Percentiles rank a stretch among this genome's conserved stretches.
These are phyloP conservation scores for Penicillium mononematosum DNA, from an alignment of 495 filamentous ascomycete species.

Conservation along the genomic window DNA sequence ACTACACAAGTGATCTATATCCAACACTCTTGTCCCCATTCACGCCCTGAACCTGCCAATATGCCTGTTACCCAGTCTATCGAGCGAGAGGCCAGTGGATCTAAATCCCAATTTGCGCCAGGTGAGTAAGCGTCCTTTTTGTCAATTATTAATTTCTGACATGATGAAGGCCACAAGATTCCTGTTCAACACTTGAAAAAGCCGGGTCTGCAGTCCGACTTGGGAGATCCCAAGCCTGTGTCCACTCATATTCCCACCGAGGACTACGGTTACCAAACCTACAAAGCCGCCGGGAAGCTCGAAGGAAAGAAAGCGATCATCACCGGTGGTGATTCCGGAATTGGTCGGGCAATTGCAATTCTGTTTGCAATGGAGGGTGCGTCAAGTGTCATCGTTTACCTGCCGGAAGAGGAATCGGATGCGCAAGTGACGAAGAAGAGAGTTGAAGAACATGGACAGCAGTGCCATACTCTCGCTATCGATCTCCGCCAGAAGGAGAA, in stretches of 20 bases:
- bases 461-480: conserved; percentile 60
- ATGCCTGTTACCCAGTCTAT: conserved; percentile 22
- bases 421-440: conserved; percentile 72
- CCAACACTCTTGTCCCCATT: not conserved
- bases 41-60: conserved; percentile 1
- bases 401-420: conserved; percentile 74
- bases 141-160: not conserved
- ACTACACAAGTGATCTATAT: not conserved
- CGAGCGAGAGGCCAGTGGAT: conserved; percentile 26
- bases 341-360: conserved; percentile 78
- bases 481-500: conserved; percentile 65
- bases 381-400: conserved; percentile 68
- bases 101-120: conserved; percentile 30
- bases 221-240: conserved; percentile 62
- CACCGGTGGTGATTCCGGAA: conserved; percentile 80
- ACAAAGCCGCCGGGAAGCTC: conserved; percentile 77
- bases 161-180: conserved; percentile 59
- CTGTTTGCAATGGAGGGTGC: conserved; percentile 85
- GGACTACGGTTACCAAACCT: conserved; percentile 68
- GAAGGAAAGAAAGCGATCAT: conserved; percentile 74
- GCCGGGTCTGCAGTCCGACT: conserved; percentile 67
- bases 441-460: conserved; percentile 62
- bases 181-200: conserved; percentile 66
- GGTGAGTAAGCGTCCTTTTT: conserved; percentile 17
- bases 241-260: conserved; percentile 67